Conservation (phyloP, 352 stramenopile species). For the Blastocystis hominis region DNA sequence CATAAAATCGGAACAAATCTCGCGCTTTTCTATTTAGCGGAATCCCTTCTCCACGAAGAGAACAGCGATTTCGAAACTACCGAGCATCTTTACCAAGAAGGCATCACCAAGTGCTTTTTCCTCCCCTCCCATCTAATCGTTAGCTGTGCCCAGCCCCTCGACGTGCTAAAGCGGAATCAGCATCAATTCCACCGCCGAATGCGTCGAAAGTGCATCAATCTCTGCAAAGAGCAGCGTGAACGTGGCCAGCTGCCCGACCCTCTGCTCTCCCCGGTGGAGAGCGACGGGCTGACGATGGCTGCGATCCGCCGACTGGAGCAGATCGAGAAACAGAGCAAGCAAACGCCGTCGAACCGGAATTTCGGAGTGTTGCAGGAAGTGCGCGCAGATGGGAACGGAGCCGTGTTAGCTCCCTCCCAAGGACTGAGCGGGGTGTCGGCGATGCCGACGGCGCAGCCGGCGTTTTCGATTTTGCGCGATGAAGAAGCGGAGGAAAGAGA, state of each 20-base stretch:
- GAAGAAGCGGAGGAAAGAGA: not conserved
- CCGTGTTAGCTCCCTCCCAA: not conserved
- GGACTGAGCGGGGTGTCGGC: not conserved
- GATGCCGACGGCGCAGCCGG: not conserved
- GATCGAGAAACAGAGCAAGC: not conserved
- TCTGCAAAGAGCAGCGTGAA: slow-evolving; percentile 6
- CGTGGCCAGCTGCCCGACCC: not conserved
- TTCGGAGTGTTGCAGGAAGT: slow-evolving; percentile 22
- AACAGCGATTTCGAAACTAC: slow-evolving; percentile 36
- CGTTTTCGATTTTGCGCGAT: slow-evolving; percentile 1
- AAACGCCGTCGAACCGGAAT: not conserved
- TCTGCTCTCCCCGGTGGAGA: slow-evolving; percentile 8
- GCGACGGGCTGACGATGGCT: not conserved
- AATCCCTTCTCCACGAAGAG: slow-evolving; percentile 9
- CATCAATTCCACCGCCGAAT: slow-evolving; percentile 37
- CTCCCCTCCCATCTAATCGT: not conserved
- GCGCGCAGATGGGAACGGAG: not conserved
- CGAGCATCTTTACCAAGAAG: slow-evolving; percentile 27
- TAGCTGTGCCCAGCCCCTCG: slow-evolving; percentile 10
- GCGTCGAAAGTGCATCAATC: slow-evolving; percentile 33
- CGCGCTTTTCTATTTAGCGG: slow-evolving; percentile 24
- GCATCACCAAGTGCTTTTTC: not conserved
- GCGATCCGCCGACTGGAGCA: not conserved
- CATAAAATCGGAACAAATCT: slow-evolving; percentile 5
- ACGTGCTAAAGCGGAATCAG: slow-evolving; percentile 17